A percentile compares a stretch with the other conserved stretches of the same genome.
Evolutionary conservation across 768 basidiomycete species (phyloP).

Genomic region (Pholiota microspora): DNA sequence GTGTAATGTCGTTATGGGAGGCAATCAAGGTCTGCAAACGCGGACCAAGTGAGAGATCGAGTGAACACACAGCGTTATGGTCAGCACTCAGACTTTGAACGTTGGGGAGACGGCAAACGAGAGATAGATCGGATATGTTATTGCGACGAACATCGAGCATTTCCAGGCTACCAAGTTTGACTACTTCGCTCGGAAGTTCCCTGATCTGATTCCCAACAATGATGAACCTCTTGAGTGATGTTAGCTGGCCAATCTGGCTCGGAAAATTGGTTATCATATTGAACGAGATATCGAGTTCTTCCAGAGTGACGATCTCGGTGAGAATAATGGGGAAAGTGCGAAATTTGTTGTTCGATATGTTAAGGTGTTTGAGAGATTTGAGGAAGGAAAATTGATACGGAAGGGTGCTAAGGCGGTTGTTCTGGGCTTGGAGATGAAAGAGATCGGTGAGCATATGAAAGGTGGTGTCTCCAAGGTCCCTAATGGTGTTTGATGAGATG

Average conservation of each 20-base stretch:
- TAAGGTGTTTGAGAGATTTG: constrained; percentile 68
- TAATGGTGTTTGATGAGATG: constrained; percentile 88
- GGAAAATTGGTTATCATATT: constrained; percentile 85
- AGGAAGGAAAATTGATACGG: constrained; percentile 84
- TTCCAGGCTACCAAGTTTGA: constrained; percentile 54
- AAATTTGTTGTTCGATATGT: constrained; percentile 97
- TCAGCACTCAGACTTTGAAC: constrained; percentile 73
- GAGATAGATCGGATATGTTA: constrained; percentile 69
- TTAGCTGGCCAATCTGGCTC: constrained; percentile 70
- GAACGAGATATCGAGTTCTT: constrained; percentile 92
- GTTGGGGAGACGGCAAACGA: constrained; percentile 68
- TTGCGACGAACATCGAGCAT: constrained; percentile 87
- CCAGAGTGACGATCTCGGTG: constrained; percentile 63
- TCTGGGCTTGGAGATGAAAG: constrained; percentile 71
- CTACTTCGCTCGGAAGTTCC: constrained; percentile 63
- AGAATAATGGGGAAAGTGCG: constrained; percentile 70
- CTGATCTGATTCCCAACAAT: constrained; percentile 84
- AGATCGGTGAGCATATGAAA: constrained; percentile 79
- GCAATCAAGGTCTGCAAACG: constrained; percentile 65
- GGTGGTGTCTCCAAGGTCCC: constrained; percentile 81
- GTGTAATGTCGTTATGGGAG: constrained; percentile 88
- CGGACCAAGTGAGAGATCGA: constrained; percentile 77
- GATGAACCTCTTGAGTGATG: constrained; percentile 65
- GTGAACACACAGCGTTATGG: constrained; percentile 76
- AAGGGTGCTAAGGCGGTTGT: constrained; percentile 86